Base-by-base conservation (phyloP, 192 early-diverging fungal genomes). In the Mortierella alpina region DNA sequence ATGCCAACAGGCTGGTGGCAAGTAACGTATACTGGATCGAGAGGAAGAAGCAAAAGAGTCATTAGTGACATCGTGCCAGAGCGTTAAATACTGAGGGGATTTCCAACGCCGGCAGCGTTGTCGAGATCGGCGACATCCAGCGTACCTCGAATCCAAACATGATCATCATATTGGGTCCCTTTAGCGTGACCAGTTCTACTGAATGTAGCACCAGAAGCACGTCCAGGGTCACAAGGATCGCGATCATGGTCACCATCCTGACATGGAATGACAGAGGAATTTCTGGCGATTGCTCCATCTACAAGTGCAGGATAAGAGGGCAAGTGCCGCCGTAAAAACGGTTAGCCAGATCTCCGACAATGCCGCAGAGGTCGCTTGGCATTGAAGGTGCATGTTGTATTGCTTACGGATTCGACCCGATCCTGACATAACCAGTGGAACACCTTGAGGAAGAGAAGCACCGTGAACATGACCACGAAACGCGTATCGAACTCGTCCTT, bases 351-450 rank as follows among this genome's bases (percentile, higher is more conserved):
- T 14, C 17, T 1, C 17, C 49, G 49, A 50, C 49, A 50, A 11
- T 14, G 49, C 49, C 17, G 1, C 17, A 50, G 17, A 50, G 11
- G 12, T 50, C 11, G 17, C 49, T 50, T 41, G 17, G 40, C 41
- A 5, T 15, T 8, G 8, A 31, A 46, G 51, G 3, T 11, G 18
- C 15, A 39, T 23, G 20, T 14, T 47, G 39, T n/a, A 50, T 15
- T 39, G 77, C 87, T 79, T 80, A 89, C 88, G 77, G 95, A 98
- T 58, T 94, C 93, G 47, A 99, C 93, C 1, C 98, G 88, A 84
- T 98, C 96, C 73, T 93, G 90, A 50, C 91, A 88, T 55, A 99
- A 86, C 98, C 98, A 99, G 82, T 99, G 98, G 79, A 98, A 98
- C 56, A 97, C 91, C 75, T 98, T 98, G 50, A 95, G 87, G 68